Evolutionary conservation across 495 filamentous ascomycete genomes (phyloP).

Genomic region (Pseudotulostoma volvatum): DNA sequence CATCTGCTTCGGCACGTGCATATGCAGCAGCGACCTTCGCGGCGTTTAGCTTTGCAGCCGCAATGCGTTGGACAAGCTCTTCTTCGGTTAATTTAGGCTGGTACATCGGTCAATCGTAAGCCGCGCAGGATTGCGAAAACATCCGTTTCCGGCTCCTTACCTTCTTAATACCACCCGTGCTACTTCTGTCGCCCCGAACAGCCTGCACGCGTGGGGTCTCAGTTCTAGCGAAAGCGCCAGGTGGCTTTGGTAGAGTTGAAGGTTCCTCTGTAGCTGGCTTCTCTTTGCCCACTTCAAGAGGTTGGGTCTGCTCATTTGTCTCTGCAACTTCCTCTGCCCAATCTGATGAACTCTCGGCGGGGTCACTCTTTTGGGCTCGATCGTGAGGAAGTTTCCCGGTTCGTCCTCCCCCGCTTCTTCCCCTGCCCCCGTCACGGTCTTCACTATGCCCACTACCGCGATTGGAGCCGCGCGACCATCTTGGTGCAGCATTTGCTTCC

Average conservation of each 20-base stretch:
- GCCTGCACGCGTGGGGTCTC: slow-evolving; percentile 30
- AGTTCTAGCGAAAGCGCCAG: slow-evolving; percentile 7
- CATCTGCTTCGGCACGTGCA: slow-evolving; percentile 50
- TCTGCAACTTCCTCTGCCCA: not conserved
- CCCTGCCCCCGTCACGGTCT: slow-evolving; percentile 6
- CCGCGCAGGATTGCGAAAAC: not conserved
- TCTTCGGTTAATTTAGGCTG: slow-evolving; percentile 54
- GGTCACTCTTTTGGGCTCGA: not conserved
- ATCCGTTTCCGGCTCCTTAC: slow-evolving; percentile 10
- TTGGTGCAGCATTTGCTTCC: slow-evolving; percentile 6
- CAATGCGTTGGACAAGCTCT: slow-evolving; percentile 44
- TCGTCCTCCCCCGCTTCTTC: slow-evolving; percentile 6
- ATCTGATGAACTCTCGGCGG: not conserved
- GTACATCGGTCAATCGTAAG: slow-evolving; percentile 5
- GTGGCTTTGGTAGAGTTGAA: slow-evolving; percentile 7
- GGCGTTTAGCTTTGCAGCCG: slow-evolving; percentile 41
- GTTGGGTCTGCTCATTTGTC: not conserved
- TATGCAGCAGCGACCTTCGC: slow-evolving; percentile 42
- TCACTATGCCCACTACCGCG: slow-evolving; percentile 17
- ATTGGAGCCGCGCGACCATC: slow-evolving; percentile 8
- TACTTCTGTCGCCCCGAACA: slow-evolving; percentile 50
- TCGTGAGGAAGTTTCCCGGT: slow-evolving; percentile 8
- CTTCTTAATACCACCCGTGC: slow-evolving; percentile 47
- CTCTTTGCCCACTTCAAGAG: not conserved
- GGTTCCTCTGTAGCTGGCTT: slow-evolving; percentile 14